These are phyloP conservation scores for Neodidymelliopsis sp. DNA, from an alignment of 2,329 filamentous ascomycete species.

Conservation along the genomic window DNA sequence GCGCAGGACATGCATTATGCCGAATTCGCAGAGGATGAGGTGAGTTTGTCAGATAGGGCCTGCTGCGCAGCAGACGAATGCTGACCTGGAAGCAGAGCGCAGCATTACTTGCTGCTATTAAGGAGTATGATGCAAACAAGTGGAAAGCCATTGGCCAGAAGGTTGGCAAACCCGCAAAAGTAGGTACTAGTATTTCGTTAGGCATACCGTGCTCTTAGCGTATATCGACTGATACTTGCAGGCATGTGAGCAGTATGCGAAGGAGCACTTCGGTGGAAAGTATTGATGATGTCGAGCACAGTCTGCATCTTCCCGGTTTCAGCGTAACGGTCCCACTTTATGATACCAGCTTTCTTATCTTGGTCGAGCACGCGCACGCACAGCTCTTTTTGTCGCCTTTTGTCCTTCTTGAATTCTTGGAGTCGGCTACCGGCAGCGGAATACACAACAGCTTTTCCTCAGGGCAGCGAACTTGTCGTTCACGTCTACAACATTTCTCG, in stretches of 20 bases:
- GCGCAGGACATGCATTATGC: conserved; percentile 97
- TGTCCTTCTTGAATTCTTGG: conserved; percentile 36
- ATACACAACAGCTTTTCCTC: conserved; percentile 25
- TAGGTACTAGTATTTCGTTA: conserved; percentile 48
- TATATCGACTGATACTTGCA: conserved; percentile 46
- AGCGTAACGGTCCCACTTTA: conserved; percentile 40
- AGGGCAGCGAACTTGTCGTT: conserved; percentile 15
- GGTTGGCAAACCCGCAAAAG: conserved; percentile 97
- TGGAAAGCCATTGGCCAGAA: conserved; percentile 98
- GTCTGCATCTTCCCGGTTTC: conserved; percentile 45
- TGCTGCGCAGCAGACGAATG: conserved; percentile 19
- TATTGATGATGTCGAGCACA: conserved; percentile 53
- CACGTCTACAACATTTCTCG: neutral
- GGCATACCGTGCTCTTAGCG: conserved; percentile 6
- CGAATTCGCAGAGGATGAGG: conserved; percentile 97
- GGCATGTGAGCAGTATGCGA: conserved; percentile 92
- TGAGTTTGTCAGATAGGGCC: conserved; percentile 51
- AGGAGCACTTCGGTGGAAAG: conserved; percentile 82
- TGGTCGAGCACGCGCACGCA: conserved; percentile 41
- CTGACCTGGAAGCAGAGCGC: conserved; percentile 65
- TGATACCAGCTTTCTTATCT: conserved; percentile 50
- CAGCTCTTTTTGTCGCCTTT: conserved; percentile 38
- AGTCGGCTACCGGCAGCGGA: conserved; percentile 33
- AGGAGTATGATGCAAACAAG: conserved; percentile 98
- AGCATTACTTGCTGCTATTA: conserved; percentile 89